phyloP scores from a whole-genome alignment of 768 basidiomycete species.

The Auriscalpium microsporum region DNA sequence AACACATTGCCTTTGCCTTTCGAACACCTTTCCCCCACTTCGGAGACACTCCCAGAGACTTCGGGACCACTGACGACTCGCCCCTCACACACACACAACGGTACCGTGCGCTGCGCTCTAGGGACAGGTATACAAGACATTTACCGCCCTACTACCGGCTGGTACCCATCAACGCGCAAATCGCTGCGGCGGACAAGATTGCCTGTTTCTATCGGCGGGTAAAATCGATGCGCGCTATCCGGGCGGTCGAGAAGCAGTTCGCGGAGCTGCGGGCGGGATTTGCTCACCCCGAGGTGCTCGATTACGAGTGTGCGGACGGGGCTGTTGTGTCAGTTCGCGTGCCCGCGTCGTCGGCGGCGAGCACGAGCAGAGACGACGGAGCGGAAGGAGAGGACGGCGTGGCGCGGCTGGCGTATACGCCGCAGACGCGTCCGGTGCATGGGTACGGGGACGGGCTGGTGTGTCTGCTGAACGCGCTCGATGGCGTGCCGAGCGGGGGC shows the following conservation, averaged over 20 bases:
- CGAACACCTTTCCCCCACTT: too few relatives aligned
- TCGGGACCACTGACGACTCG: too few relatives aligned
- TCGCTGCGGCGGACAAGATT: background rate
- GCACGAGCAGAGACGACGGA: background rate
- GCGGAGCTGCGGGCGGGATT: background rate
- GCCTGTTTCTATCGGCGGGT: background rate
- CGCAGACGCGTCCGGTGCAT: constrained; percentile 51
- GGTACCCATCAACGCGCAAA: too few relatives aligned
- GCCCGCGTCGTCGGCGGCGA: background rate
- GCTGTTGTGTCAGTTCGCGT: background rate
- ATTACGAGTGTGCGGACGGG: background rate
- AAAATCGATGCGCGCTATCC: background rate
- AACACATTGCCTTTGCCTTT: too few relatives aligned
- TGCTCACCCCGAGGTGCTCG: background rate
- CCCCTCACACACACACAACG: too few relatives aligned
- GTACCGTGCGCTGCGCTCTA: too few relatives aligned
- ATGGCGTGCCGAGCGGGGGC: constrained; percentile 54
- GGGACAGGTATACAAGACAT: too few relatives aligned
- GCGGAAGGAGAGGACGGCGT: constrained; percentile 6
- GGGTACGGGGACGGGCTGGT: constrained; percentile 55
- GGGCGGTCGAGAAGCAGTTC: background rate
- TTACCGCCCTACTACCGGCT: too few relatives aligned
- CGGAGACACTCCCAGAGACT: too few relatives aligned
- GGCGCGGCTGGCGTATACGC: constrained; percentile 42
- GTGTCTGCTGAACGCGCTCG: constrained; percentile 46